Evolutionary conservation across 192 early-diverging fungal genomes (phyloP), one percentile per base, ranked within the genome.

Genomic region (Linnemannia exigua): DNA sequence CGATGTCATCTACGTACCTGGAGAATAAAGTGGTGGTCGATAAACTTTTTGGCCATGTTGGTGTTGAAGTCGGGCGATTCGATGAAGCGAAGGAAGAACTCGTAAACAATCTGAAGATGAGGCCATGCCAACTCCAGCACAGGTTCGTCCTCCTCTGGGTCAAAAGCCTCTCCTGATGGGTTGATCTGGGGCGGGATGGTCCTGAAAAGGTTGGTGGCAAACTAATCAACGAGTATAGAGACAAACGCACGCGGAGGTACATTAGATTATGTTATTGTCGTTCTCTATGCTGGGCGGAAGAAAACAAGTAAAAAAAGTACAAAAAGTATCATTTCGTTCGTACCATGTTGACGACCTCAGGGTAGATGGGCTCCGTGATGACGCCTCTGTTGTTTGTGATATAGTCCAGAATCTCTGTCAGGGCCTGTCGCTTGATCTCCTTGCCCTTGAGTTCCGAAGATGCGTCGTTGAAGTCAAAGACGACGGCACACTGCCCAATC

Each of bases 121-220:
- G 98, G 98, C 99, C 99, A 99, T 17, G 97, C 96, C 51, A 95
- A 88, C 87, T 99, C 99, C 67, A 99, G 89, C 5, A 97, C 96
- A 8, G 99, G 99, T 87, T 99, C 99, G 87, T 99, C 99, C 77
- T 99, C 99, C 82, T 99, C 99, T 14, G 99, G 98, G 88, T 99
- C 99, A 81, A 97, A 99, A 25, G 96, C 97, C 74, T 99, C 99
- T 54, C 97, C 98, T 54, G 92, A 94, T 31, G 97, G 97, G 80
- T 97, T 98, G 47, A 97, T 94, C 89, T 97, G 97, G 2, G 99
- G 99, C 15, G 99, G 96, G 31, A 99, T 96, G 5, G 98, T 96
- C 66, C 99, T 93, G 89, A 99, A 99, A 25, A 99, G 90, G 89
- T 99, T 99, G 4, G 93, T 92, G 35, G 96, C 92, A 93, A 97